Percentiles rank a stretch among this genome's conserved stretches.
Evolutionary conservation across 306 rosid genomes (phyloP).

Genomic region (Benincasa hispida): DNA sequence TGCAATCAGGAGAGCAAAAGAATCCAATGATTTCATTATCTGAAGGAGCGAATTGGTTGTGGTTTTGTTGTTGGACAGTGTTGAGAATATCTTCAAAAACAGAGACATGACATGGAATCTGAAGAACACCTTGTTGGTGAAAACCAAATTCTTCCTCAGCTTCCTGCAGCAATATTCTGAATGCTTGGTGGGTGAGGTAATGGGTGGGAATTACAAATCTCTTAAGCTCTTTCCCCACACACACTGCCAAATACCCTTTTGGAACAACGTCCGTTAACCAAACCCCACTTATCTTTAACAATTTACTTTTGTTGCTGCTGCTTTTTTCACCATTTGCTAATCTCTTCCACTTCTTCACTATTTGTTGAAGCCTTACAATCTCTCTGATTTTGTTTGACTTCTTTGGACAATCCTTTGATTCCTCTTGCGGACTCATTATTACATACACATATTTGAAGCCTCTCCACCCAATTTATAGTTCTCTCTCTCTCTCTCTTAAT

Average conservation of each 20-base stretch:
- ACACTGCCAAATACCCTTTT: constrained; percentile 71
- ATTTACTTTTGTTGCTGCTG: constrained; percentile 20
- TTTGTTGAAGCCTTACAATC: constrained; percentile 82
- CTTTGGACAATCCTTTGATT: constrained; percentile 19
- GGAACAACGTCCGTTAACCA: constrained; percentile 48
- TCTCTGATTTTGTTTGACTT: constrained; percentile 83
- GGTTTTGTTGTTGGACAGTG: constrained; percentile 30
- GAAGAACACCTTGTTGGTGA: constrained; percentile 66
- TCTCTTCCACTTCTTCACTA: constrained; percentile 92
- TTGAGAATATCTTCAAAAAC: constrained; percentile 48
- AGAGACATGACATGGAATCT: constrained; percentile 46
- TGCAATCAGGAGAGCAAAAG: constrained; percentile 28
- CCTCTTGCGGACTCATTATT: neutral
- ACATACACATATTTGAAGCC: neutral
- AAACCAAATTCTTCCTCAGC: constrained; percentile 76
- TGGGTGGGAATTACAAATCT: constrained; percentile 61
- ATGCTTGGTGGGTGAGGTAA: constrained; percentile 53
- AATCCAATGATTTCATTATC: constrained; percentile 10
- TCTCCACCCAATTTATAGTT: neutral
- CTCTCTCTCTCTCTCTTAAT: too few species aligned
- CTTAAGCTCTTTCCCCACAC: constrained; percentile 73
- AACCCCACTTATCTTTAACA: constrained; percentile 44
- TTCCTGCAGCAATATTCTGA: constrained; percentile 35
- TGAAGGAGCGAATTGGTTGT: neutral
- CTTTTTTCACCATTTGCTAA: constrained; percentile 45